These are phyloP conservation scores for Marasmius fiardii DNA, from an alignment of 1,284 basidiomycete genomes.

Conservation along the genomic window DNA sequence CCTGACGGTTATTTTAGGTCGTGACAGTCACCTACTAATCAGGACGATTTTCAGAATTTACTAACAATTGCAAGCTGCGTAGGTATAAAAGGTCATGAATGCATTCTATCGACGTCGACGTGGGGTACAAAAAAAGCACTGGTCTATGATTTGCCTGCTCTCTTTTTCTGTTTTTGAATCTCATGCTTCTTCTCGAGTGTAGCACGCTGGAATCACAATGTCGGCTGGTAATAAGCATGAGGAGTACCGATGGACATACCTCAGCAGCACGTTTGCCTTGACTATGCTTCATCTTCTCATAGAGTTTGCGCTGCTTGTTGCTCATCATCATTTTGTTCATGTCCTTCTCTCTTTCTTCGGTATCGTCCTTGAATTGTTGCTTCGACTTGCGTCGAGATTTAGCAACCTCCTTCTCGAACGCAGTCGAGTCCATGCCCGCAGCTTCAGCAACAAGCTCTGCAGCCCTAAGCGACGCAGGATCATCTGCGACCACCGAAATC, in stretches of 20 bases:
- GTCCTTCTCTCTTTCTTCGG: conserved; percentile 66
- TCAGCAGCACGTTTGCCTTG: conserved; percentile 79
- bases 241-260: conserved; percentile 47
- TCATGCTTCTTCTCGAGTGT: conserved; percentile 57
- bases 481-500: conserved; percentile 54
- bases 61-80: too few species aligned
- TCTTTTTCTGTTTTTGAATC: conserved; percentile 55
- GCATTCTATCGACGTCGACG: too few species aligned
- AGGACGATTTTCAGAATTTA: too few species aligned
- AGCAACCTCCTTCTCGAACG: conserved; percentile 79
- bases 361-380: conserved; percentile 28
- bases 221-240: conserved; percentile 3
- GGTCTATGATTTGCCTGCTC: conserved; percentile 25
- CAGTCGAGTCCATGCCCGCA: conserved; percentile 80
- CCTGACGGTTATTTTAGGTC: too few species aligned
- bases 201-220: conserved; percentile 43
- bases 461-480: conserved; percentile 74
- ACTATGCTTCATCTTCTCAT: conserved; percentile 93
- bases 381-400: conserved; percentile 58
- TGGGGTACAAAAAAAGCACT: too few species aligned
- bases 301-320: conserved; percentile 94
- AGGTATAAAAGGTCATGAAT: too few species aligned
- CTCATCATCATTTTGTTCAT: conserved; percentile 99
- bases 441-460: conserved; percentile 95
- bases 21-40: too few species aligned